phyloP scores from a whole-genome alignment of 2,329 filamentous ascomycete genomes.

The Aspergillus flavus region DNA sequence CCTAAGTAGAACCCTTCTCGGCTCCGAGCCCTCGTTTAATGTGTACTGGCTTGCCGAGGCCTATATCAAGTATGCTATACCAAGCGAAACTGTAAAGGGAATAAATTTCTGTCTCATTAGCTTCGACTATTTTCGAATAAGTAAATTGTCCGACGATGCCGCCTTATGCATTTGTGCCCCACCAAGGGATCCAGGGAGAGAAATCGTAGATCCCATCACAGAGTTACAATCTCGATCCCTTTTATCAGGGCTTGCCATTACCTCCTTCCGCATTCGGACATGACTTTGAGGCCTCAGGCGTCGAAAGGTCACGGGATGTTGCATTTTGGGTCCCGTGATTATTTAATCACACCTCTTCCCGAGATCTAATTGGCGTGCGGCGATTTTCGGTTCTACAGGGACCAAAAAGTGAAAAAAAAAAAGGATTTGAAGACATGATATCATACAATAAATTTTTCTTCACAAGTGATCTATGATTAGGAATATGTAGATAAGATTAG shows the following conservation, averaged over 20 bases:
- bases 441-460: background rate
- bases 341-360: background rate
- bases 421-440: background rate
- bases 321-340: background rate
- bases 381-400: no score
- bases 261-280: background rate
- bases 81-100: background rate
- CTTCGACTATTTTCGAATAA: background rate
- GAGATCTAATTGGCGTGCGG: background rate
- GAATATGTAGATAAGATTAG: no score
- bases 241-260: background rate
- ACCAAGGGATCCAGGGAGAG: background rate
- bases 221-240: background rate
- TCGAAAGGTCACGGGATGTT: background rate
- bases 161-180: background rate
- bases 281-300: background rate
- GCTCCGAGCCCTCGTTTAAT: background rate
- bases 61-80: background rate
- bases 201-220: background rate
- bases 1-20: background rate
- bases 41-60: background rate
- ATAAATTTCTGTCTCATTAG: background rate
- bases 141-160: background rate
- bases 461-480: background rate
- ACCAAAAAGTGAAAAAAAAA: background rate